These are phyloP conservation scores for Tieghemiomyces parasiticus DNA, from an alignment of 192 early-diverging fungal genomes.

Conservation along the genomic window DNA sequence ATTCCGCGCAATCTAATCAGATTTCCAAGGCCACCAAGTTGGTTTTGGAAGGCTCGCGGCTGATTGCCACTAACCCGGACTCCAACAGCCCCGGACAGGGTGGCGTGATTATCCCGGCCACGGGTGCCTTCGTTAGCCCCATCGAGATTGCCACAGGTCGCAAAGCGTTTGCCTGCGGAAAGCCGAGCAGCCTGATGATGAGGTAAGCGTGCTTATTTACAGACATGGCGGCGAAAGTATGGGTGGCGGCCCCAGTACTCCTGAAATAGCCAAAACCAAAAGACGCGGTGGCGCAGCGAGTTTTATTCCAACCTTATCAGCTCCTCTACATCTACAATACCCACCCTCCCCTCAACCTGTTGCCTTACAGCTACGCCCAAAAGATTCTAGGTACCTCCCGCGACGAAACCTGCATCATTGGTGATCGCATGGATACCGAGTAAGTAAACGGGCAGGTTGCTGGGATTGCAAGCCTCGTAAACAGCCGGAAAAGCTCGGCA, in stretches of 20 bases:
- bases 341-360: background rate
- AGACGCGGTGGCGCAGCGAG: no score
- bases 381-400: constrained; percentile 31
- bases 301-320: no score
- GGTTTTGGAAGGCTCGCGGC: constrained; percentile 33
- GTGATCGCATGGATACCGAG: constrained; percentile 53
- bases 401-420: constrained; percentile 44
- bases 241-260: no score
- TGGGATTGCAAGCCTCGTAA: constrained; percentile 12
- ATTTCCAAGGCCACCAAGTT: constrained; percentile 37
- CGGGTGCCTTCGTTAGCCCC: constrained; percentile 37
- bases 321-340: no score
- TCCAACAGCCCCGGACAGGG: constrained; percentile 30
- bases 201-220: constrained; percentile 11
- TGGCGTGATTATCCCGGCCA: constrained; percentile 30
- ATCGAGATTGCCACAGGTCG: constrained; percentile 39
- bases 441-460: constrained; percentile 14
- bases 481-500: background rate
- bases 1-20: constrained; percentile 5
- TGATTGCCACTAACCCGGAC: constrained; percentile 51
- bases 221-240: no score
- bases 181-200: constrained; percentile 40
- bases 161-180: constrained; percentile 42
- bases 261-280: no score
- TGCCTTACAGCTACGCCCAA: constrained; percentile 26